Conservation (phyloP, 805 yeast species). For the Nakazawaea ishiwadae region DNA sequence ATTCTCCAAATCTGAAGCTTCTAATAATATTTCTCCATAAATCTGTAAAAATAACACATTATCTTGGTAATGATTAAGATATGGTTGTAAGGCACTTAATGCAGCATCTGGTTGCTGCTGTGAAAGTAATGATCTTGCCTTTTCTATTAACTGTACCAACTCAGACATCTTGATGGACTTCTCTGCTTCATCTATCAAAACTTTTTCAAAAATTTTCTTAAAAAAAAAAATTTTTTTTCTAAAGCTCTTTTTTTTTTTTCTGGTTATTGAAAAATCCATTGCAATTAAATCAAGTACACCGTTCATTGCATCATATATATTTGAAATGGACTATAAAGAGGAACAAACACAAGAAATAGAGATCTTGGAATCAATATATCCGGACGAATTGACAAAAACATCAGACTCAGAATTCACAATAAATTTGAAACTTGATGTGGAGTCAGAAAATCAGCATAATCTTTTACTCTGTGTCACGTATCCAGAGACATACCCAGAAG, state of each 20-base stretch:
- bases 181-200: background rate
- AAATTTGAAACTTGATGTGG: conserved; percentile 61
- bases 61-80: conserved; percentile 29
- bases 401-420: conserved; percentile 51
- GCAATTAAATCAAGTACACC: too few species aligned
- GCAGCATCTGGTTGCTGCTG: conserved; percentile 52
- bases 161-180: conserved; percentile 1
- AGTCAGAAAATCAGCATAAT: conserved; percentile 52
- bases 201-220: background rate
- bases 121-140: conserved; percentile 40
- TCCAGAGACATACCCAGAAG: conserved; percentile 81
- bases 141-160: conserved; percentile 19
- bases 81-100: conserved; percentile 39
- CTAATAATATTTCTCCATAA: conserved; percentile 76
- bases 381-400: conserved; percentile 68
- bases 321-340: conserved; percentile 69
- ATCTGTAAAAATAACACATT: conserved; percentile 45
- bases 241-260: background rate
- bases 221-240: background rate
- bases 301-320: too few species aligned
- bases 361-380: conserved; percentile 86
- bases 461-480: conserved; percentile 59
- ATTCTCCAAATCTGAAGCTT: conserved; percentile 70
- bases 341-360: conserved; percentile 90
- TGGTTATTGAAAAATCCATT: background rate